Conservation (phyloP, 2,329 filamentous ascomycete genomes). For the Diaporthe helianthi region DNA sequence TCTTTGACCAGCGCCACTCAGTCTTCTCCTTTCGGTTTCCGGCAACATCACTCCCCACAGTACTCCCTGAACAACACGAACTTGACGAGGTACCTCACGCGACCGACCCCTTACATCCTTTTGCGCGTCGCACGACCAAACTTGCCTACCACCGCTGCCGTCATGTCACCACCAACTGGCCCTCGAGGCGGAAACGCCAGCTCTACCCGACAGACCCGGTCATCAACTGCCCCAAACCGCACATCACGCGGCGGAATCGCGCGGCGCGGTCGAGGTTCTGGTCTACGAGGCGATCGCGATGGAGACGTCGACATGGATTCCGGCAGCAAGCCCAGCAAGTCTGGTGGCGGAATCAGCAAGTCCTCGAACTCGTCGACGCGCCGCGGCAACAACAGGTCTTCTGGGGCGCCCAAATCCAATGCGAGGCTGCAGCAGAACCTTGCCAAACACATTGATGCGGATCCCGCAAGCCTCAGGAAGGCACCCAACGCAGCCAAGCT, state of each 20-base stretch:
- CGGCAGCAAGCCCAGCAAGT: conserved; percentile 20
- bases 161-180: conserved; percentile 41
- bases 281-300: conserved; percentile 56
- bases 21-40: background rate
- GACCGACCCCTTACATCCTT: background rate
- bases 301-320: conserved; percentile 66
- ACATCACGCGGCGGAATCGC: conserved; percentile 55
- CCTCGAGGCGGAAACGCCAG: conserved; percentile 33
- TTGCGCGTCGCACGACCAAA: background rate
- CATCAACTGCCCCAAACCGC: conserved; percentile 17
- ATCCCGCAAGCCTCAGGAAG: conserved; percentile 40
- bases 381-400: conserved; percentile 33
- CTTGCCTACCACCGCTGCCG: background rate
- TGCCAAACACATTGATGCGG: conserved; percentile 42
- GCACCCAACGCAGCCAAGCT: conserved; percentile 37
- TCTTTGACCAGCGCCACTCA: conserved; percentile 6
- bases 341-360: conserved; percentile 46
- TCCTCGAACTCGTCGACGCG: conserved; percentile 29
- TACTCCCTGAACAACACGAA: background rate
- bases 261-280: conserved; percentile 52
- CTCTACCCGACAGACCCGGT: conserved; percentile 33
- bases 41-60: background rate
- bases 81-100: background rate
- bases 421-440: conserved; percentile 37
- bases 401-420: conserved; percentile 32